A percentile compares a stretch with the other conserved stretches of the same genome.
These are phyloP conservation scores for Hirsutella minnesotensis DNA, from an alignment of 2,329 filamentous ascomycete species.

Conservation along the genomic window DNA sequence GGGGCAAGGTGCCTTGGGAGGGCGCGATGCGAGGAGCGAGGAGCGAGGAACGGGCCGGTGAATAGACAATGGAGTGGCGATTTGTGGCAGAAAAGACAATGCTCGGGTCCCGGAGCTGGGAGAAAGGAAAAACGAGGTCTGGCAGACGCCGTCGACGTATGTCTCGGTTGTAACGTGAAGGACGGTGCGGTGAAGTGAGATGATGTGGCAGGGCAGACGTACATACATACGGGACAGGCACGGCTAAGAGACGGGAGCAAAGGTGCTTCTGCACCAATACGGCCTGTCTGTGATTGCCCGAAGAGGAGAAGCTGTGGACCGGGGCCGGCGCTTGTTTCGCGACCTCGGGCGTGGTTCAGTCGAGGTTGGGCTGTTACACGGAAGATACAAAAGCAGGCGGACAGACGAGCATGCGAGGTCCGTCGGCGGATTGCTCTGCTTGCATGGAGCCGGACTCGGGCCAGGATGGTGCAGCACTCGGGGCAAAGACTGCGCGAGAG, in stretches of 20 bases:
- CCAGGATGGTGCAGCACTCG: not conserved
- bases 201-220: conserved; percentile 4
- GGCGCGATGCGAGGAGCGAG: not conserved
- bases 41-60: not conserved
- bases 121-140: not conserved
- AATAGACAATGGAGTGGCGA: not conserved
- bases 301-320: conserved; percentile 4
- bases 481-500: not conserved
- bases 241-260: conserved; percentile 6
- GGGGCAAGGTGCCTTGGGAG: not conserved
- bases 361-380: conserved; percentile 3
- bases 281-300: conserved; percentile 3
- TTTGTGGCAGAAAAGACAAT: conserved; percentile 9
- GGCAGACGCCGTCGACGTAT: conserved; percentile 11
- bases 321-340: conserved; percentile 7
- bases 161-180: conserved; percentile 16
- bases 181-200: conserved; percentile 5
- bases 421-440: not conserved
- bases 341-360: conserved; percentile 1
- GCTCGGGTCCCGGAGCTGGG: conserved; percentile 5
- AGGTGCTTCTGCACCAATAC: conserved; percentile 14
- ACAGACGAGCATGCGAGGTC: not conserved
- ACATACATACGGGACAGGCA: too few relatives aligned
- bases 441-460: not conserved
- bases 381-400: conserved; percentile 3